These are phyloP conservation scores for Melaleuca alternifolia DNA, from an alignment of 345 rosid species.

Conservation along the genomic window DNA sequence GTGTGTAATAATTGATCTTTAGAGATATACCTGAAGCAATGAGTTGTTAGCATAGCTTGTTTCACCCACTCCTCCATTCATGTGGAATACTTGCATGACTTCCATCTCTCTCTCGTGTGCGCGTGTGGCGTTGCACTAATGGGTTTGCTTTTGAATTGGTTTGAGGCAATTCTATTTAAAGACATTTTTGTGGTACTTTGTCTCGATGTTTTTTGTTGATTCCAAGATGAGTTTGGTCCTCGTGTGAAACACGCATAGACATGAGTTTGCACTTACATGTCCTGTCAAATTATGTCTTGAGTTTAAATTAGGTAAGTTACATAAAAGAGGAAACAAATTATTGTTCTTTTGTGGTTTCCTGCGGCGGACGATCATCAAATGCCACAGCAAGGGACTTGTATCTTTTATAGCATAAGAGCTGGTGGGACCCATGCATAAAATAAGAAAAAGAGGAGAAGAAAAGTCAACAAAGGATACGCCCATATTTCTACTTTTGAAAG, in stretches of 20 bases:
- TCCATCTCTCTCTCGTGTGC: not conserved
- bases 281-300: too few relatives aligned
- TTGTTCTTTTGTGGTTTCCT: too few relatives aligned
- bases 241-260: not conserved
- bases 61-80: constrained; percentile 22
- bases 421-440: too few relatives aligned
- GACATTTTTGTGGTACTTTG: not conserved
- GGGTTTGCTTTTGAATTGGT: not conserved
- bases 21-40: not conserved
- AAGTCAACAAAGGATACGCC: too few relatives aligned
- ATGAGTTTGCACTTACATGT: not conserved
- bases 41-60: constrained; percentile 36
- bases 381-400: too few relatives aligned
- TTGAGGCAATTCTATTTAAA: not conserved
- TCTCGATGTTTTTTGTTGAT: not conserved
- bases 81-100: constrained; percentile 13
- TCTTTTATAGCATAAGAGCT: too few relatives aligned
- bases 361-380: too few relatives aligned
- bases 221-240: not conserved
- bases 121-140: not conserved
- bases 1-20: too few relatives aligned
- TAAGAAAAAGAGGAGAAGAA: too few relatives aligned
- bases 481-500: too few relatives aligned
- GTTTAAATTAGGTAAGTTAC: too few relatives aligned
- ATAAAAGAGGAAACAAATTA: too few relatives aligned